These are phyloP conservation scores for Daldinia caldariorum DNA, from an alignment of 495 filamentous ascomycete genomes.

Conservation along the genomic window DNA sequence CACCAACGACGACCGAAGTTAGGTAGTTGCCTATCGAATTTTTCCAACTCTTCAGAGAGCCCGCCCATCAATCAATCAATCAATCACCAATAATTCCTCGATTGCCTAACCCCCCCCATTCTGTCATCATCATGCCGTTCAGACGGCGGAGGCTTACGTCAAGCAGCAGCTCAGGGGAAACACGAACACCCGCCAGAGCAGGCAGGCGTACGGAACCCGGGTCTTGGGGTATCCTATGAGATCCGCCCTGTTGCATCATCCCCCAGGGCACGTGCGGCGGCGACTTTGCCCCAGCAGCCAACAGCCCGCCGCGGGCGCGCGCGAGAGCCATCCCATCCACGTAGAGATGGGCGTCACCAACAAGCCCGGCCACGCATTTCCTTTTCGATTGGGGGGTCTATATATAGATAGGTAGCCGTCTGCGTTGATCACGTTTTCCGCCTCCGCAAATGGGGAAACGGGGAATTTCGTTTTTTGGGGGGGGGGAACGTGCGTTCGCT, in stretches of 20 bases:
- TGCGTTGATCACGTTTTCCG: constrained; percentile 10
- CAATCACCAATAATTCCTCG: not conserved
- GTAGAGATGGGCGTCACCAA: constrained; percentile 7
- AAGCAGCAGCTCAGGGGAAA: constrained; percentile 9
- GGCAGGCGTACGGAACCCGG: not conserved
- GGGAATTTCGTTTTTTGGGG: not conserved
- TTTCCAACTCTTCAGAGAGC: not conserved
- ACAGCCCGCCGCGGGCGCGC: not conserved
- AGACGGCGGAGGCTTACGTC: constrained; percentile 14
- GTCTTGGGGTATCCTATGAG: constrained; percentile 16
- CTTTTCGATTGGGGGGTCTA: constrained; percentile 4
- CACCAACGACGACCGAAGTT: not conserved
- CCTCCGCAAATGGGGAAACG: constrained; percentile 19
- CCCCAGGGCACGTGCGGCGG: constrained; percentile 10
- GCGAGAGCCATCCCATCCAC: constrained; percentile 15
- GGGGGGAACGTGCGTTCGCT: not conserved
- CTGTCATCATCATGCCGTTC: not conserved
- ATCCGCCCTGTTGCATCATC: constrained; percentile 20
- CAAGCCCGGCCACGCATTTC: constrained; percentile 12
- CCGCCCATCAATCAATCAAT: too few relatives aligned
- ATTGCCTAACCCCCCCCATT: not conserved
- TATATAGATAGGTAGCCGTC: constrained; percentile 8
- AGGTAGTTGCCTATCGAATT: not conserved
- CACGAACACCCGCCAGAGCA: constrained; percentile 13
- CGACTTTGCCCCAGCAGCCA: constrained; percentile 3